Conservation (phyloP, 2,329 filamentous ascomycete species). For the Fusarium sp. region DNA sequence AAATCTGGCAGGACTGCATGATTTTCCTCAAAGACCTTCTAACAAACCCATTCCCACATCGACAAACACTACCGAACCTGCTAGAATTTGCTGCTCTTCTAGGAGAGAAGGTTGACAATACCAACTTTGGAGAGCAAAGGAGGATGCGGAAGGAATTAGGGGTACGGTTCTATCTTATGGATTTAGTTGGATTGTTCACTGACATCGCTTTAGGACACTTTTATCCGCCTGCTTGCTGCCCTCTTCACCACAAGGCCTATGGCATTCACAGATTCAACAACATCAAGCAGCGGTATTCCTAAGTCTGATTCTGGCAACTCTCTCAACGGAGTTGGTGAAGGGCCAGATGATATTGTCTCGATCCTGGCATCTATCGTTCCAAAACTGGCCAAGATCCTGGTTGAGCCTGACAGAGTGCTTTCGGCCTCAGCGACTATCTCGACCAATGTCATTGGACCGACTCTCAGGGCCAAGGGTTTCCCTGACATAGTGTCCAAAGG, state of each 20-base stretch:
- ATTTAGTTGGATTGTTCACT: conserved; percentile 36
- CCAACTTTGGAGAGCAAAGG: conserved; percentile 93
- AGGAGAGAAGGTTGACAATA: conserved; percentile 97
- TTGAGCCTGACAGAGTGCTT: conserved; percentile 86
- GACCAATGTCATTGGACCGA: conserved; percentile 83
- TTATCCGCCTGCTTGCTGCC: conserved; percentile 88
- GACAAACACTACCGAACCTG: conserved; percentile 87
- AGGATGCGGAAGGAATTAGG: conserved; percentile 92
- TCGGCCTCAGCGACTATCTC: conserved; percentile 85
- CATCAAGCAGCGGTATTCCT: conserved; percentile 53
- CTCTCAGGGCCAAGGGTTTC: conserved; percentile 86
- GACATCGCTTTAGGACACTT: conserved; percentile 77
- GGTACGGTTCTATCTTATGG: conserved; percentile 59
- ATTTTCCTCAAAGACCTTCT: conserved; percentile 90
- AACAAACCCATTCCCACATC: conserved; percentile 92
- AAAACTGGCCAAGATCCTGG: conserved; percentile 83
- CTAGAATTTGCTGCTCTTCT: conserved; percentile 91
- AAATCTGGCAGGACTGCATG: conserved; percentile 97
- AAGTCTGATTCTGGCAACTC: conserved; percentile 55
- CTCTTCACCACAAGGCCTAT: conserved; percentile 91
- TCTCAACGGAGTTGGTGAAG: conserved; percentile 56
- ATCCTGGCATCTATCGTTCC: conserved; percentile 85
- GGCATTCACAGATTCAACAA: conserved; percentile 72
- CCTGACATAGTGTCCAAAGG: conserved; percentile 84
- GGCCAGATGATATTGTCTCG: conserved; percentile 80